A percentile compares a stretch with the other conserved stretches of the same genome.
phyloP scores from a whole-genome alignment of 495 filamentous ascomycete species.

The Podospora anserina region DNA sequence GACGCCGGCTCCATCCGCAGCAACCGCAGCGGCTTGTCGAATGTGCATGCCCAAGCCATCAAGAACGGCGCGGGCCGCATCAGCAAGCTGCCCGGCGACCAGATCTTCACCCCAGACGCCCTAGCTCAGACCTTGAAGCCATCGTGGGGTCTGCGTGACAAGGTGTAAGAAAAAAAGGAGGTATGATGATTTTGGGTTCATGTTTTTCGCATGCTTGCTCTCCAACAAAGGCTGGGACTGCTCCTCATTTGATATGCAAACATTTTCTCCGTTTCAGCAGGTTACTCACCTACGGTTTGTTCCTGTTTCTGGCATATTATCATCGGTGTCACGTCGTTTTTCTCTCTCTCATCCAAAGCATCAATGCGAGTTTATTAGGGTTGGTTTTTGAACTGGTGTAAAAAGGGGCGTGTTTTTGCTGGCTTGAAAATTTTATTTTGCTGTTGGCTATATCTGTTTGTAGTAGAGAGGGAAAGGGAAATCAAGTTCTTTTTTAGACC shows the following conservation, averaged over 20 bases:
- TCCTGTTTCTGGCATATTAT: neutral
- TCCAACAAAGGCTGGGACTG: neutral
- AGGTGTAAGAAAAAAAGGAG: neutral
- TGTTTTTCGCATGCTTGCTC: neutral
- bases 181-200: neutral
- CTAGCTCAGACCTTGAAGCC: conserved; percentile 70
- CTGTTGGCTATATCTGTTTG: neutral
- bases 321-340: neutral
- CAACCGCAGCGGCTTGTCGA: conserved; percentile 74
- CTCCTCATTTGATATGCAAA: neutral
- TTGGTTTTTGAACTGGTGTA: neutral
- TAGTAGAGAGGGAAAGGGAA: neutral
- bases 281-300: neutral
- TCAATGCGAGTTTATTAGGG: neutral
- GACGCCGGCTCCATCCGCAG: conserved; percentile 90
- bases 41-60: conserved; percentile 67
- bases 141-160: conserved; percentile 63
- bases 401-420: neutral
- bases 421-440: neutral
- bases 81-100: conserved; percentile 76
- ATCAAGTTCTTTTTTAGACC: neutral
- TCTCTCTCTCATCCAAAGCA: neutral
- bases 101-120: conserved; percentile 77
- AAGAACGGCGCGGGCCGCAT: conserved; percentile 87
- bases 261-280: neutral